These are phyloP conservation scores for Colletotrichum noveboracense DNA, from an alignment of 2,329 filamentous ascomycete species.

Conservation along the genomic window DNA sequence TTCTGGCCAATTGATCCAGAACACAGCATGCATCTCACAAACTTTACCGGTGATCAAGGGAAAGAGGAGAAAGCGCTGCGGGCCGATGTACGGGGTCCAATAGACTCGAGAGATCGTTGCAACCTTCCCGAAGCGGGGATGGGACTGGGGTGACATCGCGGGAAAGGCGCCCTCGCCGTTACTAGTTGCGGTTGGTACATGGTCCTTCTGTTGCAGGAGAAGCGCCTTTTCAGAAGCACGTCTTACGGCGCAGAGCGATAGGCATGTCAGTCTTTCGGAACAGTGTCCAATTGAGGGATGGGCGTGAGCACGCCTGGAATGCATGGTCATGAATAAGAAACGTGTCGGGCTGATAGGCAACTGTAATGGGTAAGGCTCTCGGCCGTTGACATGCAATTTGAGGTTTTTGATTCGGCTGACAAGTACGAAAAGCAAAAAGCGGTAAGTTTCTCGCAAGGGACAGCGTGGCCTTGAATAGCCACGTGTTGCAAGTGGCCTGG, in stretches of 20 bases:
- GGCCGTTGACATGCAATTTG: not conserved
- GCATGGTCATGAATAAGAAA: slow-evolving; percentile 8
- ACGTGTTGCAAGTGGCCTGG: not conserved
- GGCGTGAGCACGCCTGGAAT: not conserved
- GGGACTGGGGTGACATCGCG: not conserved
- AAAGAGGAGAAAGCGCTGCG: not conserved
- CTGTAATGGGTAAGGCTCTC: not conserved
- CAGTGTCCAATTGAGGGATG: not conserved
- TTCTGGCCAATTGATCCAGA: not conserved
- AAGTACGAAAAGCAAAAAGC: not conserved
- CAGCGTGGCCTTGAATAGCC: not conserved
- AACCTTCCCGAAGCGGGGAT: slow-evolving; percentile 8
- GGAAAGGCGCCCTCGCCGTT: not conserved
- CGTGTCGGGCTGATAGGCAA: not conserved
- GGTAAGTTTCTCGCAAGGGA: not conserved
- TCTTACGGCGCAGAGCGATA: not conserved
- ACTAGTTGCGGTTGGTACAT: not conserved
- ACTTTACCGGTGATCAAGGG: not conserved
- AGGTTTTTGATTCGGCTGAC: not conserved
- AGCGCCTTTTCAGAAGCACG: not conserved
- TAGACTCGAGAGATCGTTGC: not conserved
- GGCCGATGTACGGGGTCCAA: not conserved
- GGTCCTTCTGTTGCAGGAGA: not conserved
- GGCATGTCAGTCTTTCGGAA: not conserved
- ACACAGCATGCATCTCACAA: slow-evolving; percentile 1